Evolutionary conservation across 495 filamentous ascomycete genomes (phyloP).

Genomic region (Penicillium bovifimosum): DNA sequence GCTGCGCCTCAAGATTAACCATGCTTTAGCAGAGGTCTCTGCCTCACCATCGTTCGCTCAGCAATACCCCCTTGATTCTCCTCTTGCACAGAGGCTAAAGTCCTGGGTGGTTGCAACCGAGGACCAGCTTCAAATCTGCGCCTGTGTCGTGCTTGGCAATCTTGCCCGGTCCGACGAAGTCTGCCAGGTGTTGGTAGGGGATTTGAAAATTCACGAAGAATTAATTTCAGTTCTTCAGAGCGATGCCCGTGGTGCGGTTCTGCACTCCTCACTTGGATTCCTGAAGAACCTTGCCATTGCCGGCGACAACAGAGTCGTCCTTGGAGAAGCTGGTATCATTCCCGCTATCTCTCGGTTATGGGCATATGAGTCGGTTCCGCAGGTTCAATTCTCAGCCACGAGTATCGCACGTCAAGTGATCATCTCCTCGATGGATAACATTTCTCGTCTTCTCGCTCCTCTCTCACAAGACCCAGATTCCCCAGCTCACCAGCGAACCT

Average conservation of each 20-base stretch:
- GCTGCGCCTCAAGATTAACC: conserved; percentile 50
- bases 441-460: conserved; percentile 41
- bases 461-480: conserved; percentile 34
- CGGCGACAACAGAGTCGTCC: conserved; percentile 50
- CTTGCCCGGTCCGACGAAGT: conserved; percentile 65
- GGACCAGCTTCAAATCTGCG: conserved; percentile 61
- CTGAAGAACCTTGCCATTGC: conserved; percentile 76
- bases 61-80: conserved; percentile 43
- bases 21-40: conserved; percentile 59
- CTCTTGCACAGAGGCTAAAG: conserved; percentile 48
- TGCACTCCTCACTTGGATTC: conserved; percentile 66
- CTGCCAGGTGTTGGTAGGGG: conserved; percentile 51
- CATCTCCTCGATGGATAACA: conserved; percentile 52
- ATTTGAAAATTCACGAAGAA: conserved; percentile 47
- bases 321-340: conserved; percentile 52
- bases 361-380: conserved; percentile 54
- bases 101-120: conserved; percentile 47
- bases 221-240: conserved; percentile 50
- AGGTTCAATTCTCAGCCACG: conserved; percentile 65
- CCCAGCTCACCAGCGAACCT: conserved; percentile 40
- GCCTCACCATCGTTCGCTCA: conserved; percentile 50
- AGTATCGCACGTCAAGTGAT: conserved; percentile 63
- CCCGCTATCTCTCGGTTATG: conserved; percentile 55
- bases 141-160: conserved; percentile 73
- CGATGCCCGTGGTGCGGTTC: conserved; percentile 44